Evolutionary conservation across 495 filamentous ascomycete species (phyloP), one percentile per base, ranked within the genome.

Genomic region (Lentithecium fluviatile): DNA sequence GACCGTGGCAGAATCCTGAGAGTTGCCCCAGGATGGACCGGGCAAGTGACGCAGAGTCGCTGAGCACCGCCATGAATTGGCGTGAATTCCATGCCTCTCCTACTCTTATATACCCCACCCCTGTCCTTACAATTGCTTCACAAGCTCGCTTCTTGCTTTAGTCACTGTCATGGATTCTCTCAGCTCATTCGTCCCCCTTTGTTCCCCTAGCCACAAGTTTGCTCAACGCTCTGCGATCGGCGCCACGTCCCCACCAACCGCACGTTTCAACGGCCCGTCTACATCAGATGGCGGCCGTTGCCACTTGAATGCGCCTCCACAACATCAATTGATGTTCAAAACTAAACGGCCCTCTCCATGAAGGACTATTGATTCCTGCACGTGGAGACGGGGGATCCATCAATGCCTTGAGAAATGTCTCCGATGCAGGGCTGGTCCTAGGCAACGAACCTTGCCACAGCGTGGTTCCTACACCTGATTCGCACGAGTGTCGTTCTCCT

Each of bases 201-300:
- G 37, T 20, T 45, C 15, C 2, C 43, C 36, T 32, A 25, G 13
- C 17, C 45, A 13, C 13, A 11, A 20, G 15, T 55, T 40, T 54
- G 3, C 19, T n/a, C 21, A 56, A 56, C 52, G 51, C 52, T 45
- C 36, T 47, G 32, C 43, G 59, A 62, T 62, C 59, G 59, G 45
- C 58, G 20, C 8, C 15, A n/a, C 58, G 58, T 32, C 51, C 29
- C 49, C 38, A 51, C 53, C 52, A 53, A 58, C 43, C 26, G 49
- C 42, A 58, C 48, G 61, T 64, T 59, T 59, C 60, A 63, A 63
- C 60, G 52, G 48, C 45, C 5, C 32, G 20, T 13, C 21, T 36
- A 36, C 15, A 24, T 37, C 5, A 15, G n/a, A 25, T n/a, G 37
- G 45, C 29, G 29, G 29, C 45, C 19, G 15, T 40, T 10, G 25